These are phyloP conservation scores for Aurantiochytrium sp. DNA, from an alignment of 108 stramenopile genomes.

Conservation along the genomic window DNA sequence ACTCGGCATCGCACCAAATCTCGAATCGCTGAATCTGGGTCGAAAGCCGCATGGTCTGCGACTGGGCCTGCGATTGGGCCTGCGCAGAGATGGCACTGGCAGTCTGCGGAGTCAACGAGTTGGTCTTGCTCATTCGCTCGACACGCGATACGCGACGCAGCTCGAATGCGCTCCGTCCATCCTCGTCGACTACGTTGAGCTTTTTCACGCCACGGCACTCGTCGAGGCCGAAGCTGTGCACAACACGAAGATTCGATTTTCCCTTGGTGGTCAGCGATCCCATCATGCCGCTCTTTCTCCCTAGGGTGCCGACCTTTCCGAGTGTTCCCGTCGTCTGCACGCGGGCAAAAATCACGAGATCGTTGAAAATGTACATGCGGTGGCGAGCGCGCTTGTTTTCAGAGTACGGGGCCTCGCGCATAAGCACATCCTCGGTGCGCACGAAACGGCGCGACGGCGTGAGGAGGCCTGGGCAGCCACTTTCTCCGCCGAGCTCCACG, in stretches of 20 bases:
- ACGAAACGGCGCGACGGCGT: constrained; percentile 8
- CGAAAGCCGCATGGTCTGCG: background rate
- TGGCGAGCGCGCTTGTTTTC: background rate
- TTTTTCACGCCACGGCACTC: background rate
- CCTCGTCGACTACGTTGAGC: background rate
- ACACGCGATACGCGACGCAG: background rate
- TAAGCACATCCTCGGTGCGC: background rate
- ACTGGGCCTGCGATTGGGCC: no score
- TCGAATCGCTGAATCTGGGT: background rate
- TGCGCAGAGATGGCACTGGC: background rate
- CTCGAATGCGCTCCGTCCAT: background rate
- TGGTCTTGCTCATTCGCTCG: background rate
- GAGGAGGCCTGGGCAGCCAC: background rate
- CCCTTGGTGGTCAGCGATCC: background rate
- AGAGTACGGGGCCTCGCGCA: background rate
- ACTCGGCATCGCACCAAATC: background rate
- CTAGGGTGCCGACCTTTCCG: background rate
- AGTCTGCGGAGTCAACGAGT: background rate
- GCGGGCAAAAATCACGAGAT: constrained; percentile 4
- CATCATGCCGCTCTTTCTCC: background rate
- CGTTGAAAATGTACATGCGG: background rate
- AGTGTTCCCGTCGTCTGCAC: background rate
- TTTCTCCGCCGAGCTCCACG: background rate
- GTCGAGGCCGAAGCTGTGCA: background rate
- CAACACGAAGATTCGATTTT: background rate